phyloP scores from a whole-genome alignment of 163 green algal genomes.

The Trebouxiophyceae sp. region DNA sequence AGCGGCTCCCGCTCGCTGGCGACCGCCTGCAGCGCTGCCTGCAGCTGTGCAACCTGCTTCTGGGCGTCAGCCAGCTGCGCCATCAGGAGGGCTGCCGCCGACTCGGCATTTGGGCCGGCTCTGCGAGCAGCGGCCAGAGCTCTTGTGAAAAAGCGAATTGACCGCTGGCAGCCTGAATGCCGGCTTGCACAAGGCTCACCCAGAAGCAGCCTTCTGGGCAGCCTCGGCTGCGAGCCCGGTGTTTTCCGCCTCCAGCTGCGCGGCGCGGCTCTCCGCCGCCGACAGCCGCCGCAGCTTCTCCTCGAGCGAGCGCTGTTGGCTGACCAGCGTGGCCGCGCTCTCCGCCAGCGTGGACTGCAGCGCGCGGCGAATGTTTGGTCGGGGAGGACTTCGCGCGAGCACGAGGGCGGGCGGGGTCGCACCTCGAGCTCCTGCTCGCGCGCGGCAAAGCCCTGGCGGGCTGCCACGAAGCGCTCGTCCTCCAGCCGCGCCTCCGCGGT shows the following conservation, averaged over 20 bases:
- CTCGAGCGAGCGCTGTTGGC: slow-evolving; percentile 31
- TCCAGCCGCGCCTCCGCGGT: slow-evolving; percentile 48
- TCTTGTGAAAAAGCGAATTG: too few species aligned
- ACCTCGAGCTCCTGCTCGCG: neutral
- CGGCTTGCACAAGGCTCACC: too few species aligned
- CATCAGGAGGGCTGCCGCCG: slow-evolving; percentile 6
- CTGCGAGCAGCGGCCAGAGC: too few species aligned
- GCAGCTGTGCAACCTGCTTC: slow-evolving; percentile 7
- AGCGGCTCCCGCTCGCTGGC: slow-evolving; percentile 13
- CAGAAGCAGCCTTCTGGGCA: too few species aligned
- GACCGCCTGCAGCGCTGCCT: too few species aligned
- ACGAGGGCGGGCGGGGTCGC: too few species aligned
- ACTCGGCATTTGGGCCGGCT: too few species aligned
- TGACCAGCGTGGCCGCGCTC: slow-evolving; percentile 24
- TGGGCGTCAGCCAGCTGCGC: slow-evolving; percentile 6
- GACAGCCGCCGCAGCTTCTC: slow-evolving; percentile 20
- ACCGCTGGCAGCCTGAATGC: too few species aligned
- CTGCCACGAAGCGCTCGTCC: slow-evolving; percentile 42
- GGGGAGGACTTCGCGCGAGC: too few species aligned
- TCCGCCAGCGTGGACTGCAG: slow-evolving; percentile 43
- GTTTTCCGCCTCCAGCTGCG: slow-evolving; percentile 16
- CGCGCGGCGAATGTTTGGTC: too few species aligned
- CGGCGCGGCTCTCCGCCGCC: slow-evolving; percentile 22
- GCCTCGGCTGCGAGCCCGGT: slow-evolving; percentile 2
- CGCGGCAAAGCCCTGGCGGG: neutral